A percentile compares a stretch with the other conserved stretches of the same genome.
These are phyloP conservation scores for Batrachochytrium dendrobatidis DNA, from an alignment of 371 early-diverging fungal species.

Conservation along the genomic window DNA sequence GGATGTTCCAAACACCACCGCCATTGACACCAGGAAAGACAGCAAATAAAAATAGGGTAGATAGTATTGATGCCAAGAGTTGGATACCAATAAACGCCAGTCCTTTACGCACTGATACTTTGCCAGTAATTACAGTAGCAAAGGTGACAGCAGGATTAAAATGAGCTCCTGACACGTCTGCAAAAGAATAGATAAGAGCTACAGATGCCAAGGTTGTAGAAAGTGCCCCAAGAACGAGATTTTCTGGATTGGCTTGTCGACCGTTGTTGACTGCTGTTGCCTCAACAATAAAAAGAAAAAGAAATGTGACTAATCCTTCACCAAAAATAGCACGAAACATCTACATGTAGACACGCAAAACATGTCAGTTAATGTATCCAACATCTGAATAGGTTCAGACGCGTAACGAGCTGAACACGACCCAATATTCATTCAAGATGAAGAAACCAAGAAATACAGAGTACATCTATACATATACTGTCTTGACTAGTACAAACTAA, in stretches of 20 bases:
- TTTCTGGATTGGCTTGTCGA: conserved; percentile 38
- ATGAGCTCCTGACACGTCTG: conserved; percentile 57
- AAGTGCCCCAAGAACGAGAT: conserved; percentile 44
- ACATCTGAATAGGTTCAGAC: not conserved
- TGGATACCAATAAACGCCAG: conserved; percentile 55
- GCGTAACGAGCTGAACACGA: no score
- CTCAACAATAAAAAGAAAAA: conserved; percentile 48
- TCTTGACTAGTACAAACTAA: not conserved
- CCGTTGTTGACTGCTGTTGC: conserved; percentile 44
- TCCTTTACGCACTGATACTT: conserved; percentile 48
- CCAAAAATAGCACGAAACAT: conserved; percentile 45
- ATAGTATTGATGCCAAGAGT: conserved; percentile 49
- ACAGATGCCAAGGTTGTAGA: conserved; percentile 50
- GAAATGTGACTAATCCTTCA: conserved; percentile 46
- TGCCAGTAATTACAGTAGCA: conserved; percentile 56
- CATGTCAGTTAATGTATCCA: not conserved
- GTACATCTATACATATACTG: not conserved
- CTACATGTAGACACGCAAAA: conserved; percentile 22
- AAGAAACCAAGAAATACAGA: not conserved
- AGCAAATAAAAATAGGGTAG: conserved; percentile 43
- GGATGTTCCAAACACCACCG: conserved; percentile 29
- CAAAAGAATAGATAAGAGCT: conserved; percentile 66
- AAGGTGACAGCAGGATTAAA: conserved; percentile 68
- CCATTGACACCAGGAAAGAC: conserved; percentile 46
- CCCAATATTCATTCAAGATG: no score